Evolutionary conservation across 2,329 filamentous ascomycete species (phyloP), one percentile per base, ranked within the genome.

Genomic region (Blastomyces parvus): DNA sequence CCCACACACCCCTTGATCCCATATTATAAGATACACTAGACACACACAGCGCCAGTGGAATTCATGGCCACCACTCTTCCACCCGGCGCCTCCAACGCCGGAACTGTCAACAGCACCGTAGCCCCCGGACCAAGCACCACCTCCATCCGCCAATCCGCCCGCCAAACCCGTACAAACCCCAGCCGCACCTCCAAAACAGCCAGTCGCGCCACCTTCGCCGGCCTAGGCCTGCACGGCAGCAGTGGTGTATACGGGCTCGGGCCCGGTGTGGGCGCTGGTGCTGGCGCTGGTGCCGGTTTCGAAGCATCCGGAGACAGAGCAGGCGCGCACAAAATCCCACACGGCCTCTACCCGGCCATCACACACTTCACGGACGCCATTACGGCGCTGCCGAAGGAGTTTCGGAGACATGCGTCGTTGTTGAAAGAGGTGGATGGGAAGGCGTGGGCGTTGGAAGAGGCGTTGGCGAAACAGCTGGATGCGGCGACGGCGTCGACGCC

Each of bases 391-490:
- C 94, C 94, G 4, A 92, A 92, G 75, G 94, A 99, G 78, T 90
- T 97, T 60, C 91, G 96, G 69, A 88, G 91, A 73, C 93, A 99
- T 76, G 96, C 96, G 70, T 97, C 93, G 42, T 84, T 97, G 63
- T 82, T 99, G 69, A 97, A 97, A 76, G 94, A 99, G 78, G 94
- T 97, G 58, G 94, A 99, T 79, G 93, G 93, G 66, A 99, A 99
- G 79, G 89, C 96, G 67, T 94, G 92, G 62, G 87, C 86, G 33
- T 89, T 94, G 7, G 91, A 96, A 74, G 88, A 94, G 70, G 84
- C 88, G 71, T 83, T 99, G 64, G 87, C 88, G 72, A 84, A 88
- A 72, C 82, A 95, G 66, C 84, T 96, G 69, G 82, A 74, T 64
- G 64, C 65, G 30, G 72, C 75, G 6, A 72, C 69, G 11, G 71